Base-by-base conservation (phyloP, 768 basidiomycete species). In the Boletus reticuloceps region DNA sequence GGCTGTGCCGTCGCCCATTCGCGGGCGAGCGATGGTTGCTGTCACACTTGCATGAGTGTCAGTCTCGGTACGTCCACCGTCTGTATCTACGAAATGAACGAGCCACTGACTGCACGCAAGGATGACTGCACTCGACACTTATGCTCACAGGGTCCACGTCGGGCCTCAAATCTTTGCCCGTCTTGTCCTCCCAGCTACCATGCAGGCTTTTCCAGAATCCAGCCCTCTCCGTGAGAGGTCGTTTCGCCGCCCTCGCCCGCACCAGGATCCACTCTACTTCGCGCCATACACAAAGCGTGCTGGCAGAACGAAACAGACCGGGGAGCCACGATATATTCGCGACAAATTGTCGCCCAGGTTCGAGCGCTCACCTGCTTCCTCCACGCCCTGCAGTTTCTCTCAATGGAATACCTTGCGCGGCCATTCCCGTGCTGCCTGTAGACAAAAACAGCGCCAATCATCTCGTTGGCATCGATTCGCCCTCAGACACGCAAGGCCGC, bases 81-180 rank as follows among this genome's bases (percentile, higher is more conserved):
- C 32, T 11, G 16, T 52, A 20, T 44, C 25, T 12, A 32, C 36
- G 37, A 45, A 50, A 36, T 36, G 5, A n/a, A n/a, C 51, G 27
- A 29, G 11, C 14, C 8, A 32, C 58, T 68, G 49, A 62, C n/a
- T 22, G 10, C 44, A 39, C 53, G 37, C 31, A 64, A 89, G 87
- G 80, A 89, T 90, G 88, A 85, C 79, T 86, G 82, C 76, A 78
- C 62, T 64, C 74, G 59, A 64, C 58, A 84, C 88, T 84, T 81
- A 91, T 91, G 89, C 82, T 89, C 75, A 83, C 83, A 84, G 87
- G 82, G 83, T 87, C 86, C 82, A 84, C 82, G 78, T 80, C 79
- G 81, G 84, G 83, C 82, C 79, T 82, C 77, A 76, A 71, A 76
- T 71, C 74, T 59, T 70, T 73, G 68, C 68, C 66, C 62, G 64